Percentiles rank a stretch among this genome's conserved stretches.
Evolutionary conservation across 371 early-diverging fungal species (phyloP).

Genomic region (Apophysomyces elegans): DNA sequence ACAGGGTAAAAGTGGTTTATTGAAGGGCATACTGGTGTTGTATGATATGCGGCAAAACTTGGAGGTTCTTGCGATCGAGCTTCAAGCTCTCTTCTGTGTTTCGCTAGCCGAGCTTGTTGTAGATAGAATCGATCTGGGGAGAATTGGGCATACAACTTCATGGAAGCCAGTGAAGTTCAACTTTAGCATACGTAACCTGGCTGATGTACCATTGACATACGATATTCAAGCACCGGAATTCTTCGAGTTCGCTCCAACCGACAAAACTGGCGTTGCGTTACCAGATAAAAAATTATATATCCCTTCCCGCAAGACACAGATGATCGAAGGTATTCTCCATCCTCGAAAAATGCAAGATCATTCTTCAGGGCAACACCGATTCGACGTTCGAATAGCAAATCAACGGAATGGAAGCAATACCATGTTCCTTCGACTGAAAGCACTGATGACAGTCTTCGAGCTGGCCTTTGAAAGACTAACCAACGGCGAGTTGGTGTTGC

Average conservation of each 20-base stretch:
- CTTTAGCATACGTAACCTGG: conserved; percentile 65
- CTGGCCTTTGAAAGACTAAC: conserved; percentile 77
- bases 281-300: conserved; percentile 35
- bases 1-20: conserved; percentile 60
- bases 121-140: conserved; percentile 69
- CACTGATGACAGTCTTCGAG: conserved; percentile 75
- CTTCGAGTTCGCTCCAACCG: conserved; percentile 43
- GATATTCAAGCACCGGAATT: conserved; percentile 58
- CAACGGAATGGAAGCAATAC: conserved; percentile 68
- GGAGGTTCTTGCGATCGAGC: conserved; percentile 63
- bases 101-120: conserved; percentile 65
- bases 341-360: conserved; percentile 61
- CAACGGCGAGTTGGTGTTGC: conserved; percentile 72
- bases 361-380: conserved; percentile 54
- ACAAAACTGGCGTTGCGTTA: conserved; percentile 15
- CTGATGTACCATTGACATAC: conserved; percentile 70
- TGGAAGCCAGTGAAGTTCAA: conserved; percentile 68
- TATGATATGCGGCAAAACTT: conserved; percentile 55
- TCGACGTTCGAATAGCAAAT: conserved; percentile 64
- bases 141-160: conserved; percentile 76
- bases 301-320: conserved; percentile 40
- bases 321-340: conserved; percentile 59
- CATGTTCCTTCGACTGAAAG: conserved; percentile 57
- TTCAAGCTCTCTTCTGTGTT: conserved; percentile 63
- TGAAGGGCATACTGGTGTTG: conserved; percentile 65